Base-by-base conservation (phyloP, 1,139 yeast species). In the Magnusiomyces sp. region DNA sequence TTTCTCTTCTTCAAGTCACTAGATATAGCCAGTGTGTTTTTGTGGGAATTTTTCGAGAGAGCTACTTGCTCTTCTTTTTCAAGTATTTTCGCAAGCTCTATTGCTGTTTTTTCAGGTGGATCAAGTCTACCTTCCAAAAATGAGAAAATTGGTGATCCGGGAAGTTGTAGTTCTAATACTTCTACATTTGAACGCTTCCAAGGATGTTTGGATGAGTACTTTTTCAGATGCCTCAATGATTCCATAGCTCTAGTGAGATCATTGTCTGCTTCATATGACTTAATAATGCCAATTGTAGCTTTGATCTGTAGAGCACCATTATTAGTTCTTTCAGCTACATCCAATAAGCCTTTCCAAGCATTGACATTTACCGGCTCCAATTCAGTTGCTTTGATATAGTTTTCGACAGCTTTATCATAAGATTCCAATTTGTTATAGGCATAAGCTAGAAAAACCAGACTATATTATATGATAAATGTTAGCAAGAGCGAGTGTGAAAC, bases 311-410 rank as follows among this genome's bases (percentile, higher is more conserved):
- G 67, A 17, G 70, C 63, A 50, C 71, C 72, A 20, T 71, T 67
- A 2, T 70, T 69, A 44, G 76, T 63, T 5, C 76, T 70, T 1
- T 67, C 66, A 59, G 84, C 81, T 56, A 82, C 76, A 13, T 68
- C 61, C 54, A 80, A 67, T 54, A 82, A 72, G 0, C 97, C 97
- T 62, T 86, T 88, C 95, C 95, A 89, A 0, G 92, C 95, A 29
- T 77, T 64, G 1, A 80, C 55, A 50, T 81, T 79, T 0, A 70
- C 69, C 0, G 81, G 78, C 36, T 83, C 79, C 1, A 82, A 48
- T 2, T 65, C 60, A 1, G 79, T 74, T 0, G 96, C 96, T 41
- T 63, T 65, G 31, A 63, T 58, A 58, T 84, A 86, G 1, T 79
- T 68, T 1, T 61, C 59, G 1, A 70, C 61, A 0, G 95, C 83